Percentiles rank a stretch among this genome's conserved stretches.
Conservation (phyloP, 352 stramenopile species). For the Elongisporangium anandrum region DNA sequence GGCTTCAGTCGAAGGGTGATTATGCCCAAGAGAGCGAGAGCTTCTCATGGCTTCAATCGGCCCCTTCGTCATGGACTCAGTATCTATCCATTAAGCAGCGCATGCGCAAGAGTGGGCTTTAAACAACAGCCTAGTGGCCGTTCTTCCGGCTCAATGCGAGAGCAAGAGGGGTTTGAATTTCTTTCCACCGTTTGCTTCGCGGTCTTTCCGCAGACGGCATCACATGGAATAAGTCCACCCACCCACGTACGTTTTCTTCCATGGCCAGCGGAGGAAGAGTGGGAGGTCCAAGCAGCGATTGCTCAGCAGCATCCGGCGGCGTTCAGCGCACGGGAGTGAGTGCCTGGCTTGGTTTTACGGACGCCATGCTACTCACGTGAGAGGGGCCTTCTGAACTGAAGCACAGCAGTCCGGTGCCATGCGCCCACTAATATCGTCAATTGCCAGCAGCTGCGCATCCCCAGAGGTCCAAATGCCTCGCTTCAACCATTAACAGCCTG, state of each 20-base stretch:
- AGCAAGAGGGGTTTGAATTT: neutral
- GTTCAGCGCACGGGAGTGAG: neutral
- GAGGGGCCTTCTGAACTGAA: neutral
- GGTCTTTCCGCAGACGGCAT: too few relatives aligned
- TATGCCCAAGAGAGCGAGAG: neutral
- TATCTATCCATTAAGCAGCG: neutral
- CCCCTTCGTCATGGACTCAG: neutral
- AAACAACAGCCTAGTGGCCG: neutral
- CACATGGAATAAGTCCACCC: neutral
- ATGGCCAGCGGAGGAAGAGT: neutral
- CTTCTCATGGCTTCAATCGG: neutral
- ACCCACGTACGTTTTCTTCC: neutral
- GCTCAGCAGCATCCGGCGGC: neutral
- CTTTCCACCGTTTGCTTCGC: too few relatives aligned
- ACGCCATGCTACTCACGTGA: neutral
- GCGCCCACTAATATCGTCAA: neutral
- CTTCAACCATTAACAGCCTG: too few relatives aligned
- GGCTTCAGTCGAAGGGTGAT: neutral
- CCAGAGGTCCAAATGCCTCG: neutral
- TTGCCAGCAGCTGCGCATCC: neutral
- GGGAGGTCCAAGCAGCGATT: neutral
- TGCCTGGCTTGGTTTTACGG: neutral
- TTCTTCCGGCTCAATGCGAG: neutral
- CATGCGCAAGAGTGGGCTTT: neutral
- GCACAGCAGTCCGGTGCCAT: neutral